Base-by-base conservation (phyloP, 2,329 filamentous ascomycete genomes). In the Daldinia sp. region DNA sequence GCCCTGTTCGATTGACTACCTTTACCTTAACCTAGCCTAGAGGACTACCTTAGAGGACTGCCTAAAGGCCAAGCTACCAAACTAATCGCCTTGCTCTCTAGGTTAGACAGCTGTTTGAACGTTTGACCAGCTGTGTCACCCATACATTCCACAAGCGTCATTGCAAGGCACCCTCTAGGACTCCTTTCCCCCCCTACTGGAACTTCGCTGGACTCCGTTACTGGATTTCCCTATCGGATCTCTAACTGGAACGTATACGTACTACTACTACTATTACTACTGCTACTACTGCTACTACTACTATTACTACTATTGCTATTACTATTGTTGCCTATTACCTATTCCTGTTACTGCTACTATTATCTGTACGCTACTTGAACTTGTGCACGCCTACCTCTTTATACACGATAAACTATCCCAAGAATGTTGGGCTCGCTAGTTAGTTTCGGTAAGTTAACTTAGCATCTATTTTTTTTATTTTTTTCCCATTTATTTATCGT, bases 381-480 rank as follows among this genome's bases (percentile, higher is more conserved):
- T 8, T 19, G 25, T 21, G 15, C 25, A 29, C 30, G 47, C 29
- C 29, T 50, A 23, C 29, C 17, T 50, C 15, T 32, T 4, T 8
- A 35, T 17, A n/a, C 15, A 13, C 30, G 27, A 29, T 13, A 19
- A 32, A 19, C 25, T 59, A 55, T 23, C 53, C 53, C 43, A 58
- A 63, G 10, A 27, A 75, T 75, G 73, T 74, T 74, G 61, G 67
- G 70, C 27, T 69, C 68, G 8, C 61, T 75, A 59, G 65, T 67
- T 51, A 69, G 61, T 63, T 55, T 75, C 21, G 61, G 73, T 75
- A 73, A 75, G 73, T 73, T 29, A 9, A 50, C 32, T 58, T 27
- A 57, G 43, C 30, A 29, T 60, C 50, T 54, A 48, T 34, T 48
- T 58, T 47, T 39, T 19, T 58, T 39, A 25, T 6, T 35, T 54